Percentiles rank a stretch among this genome's conserved stretches.
These are phyloP conservation scores for Rutstroemia sp. DNA, from an alignment of 2,329 filamentous ascomycete species.

Conservation along the genomic window DNA sequence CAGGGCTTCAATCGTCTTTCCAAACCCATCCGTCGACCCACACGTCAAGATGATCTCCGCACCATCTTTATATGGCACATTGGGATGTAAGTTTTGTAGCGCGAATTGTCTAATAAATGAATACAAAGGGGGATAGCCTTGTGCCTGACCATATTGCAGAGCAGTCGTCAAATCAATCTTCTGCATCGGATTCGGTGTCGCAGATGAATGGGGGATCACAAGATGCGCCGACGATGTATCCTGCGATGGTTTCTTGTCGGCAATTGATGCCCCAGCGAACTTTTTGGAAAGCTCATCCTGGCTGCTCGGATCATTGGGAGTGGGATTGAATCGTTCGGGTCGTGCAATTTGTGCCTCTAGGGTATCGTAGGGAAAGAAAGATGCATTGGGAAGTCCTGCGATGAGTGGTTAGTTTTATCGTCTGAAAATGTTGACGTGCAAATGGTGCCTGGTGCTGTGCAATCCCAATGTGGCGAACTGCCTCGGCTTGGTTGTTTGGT, in stretches of 20 bases:
- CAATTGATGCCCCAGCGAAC: slow-evolving; percentile 29
- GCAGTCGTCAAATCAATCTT: slow-evolving; percentile 77
- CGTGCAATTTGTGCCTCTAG: slow-evolving; percentile 74
- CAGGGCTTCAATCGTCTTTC: slow-evolving; percentile 69
- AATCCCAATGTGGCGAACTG: not conserved
- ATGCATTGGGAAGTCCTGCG: slow-evolving; percentile 65
- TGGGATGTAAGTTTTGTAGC: slow-evolving; percentile 69
- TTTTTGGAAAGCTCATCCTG: slow-evolving; percentile 26
- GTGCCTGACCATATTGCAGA: slow-evolving; percentile 78
- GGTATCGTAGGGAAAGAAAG: slow-evolving; percentile 85
- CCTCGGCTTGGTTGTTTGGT: not conserved
- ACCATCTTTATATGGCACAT: slow-evolving; percentile 68
- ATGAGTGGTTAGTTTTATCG: slow-evolving; percentile 11
- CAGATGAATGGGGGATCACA: slow-evolving; percentile 62
- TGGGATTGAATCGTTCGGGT: slow-evolving; percentile 66
- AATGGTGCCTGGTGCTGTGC: not conserved
- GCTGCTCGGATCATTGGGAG: slow-evolving; percentile 49
- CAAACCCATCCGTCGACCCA: slow-evolving; percentile 79
- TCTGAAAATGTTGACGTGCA: not conserved
- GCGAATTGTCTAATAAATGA: slow-evolving; percentile 75
- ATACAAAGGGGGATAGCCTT: slow-evolving; percentile 73
- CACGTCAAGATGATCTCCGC: slow-evolving; percentile 73
- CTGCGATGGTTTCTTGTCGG: slow-evolving; percentile 12
- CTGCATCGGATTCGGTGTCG: slow-evolving; percentile 48
- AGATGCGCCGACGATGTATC: slow-evolving; percentile 41